Evolutionary conservation across 2,329 filamentous ascomycete species (phyloP).

Genomic region (Pseudocercospora musae): DNA sequence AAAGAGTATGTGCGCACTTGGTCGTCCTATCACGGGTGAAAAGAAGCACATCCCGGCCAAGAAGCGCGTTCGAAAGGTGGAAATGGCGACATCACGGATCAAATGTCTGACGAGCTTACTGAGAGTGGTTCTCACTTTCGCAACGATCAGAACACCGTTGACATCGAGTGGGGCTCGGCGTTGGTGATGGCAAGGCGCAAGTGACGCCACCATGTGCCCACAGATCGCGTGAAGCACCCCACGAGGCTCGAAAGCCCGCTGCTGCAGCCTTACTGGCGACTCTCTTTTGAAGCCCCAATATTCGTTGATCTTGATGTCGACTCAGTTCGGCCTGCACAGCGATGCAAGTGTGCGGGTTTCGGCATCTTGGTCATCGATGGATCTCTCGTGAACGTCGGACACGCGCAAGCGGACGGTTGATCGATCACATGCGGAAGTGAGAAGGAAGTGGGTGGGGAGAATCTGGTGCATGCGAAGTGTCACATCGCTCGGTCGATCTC

Average conservation of each 20-base stretch:
- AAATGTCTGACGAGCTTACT: slow-evolving; percentile 59
- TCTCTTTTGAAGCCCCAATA: background rate
- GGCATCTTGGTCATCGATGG: background rate
- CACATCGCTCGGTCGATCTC: background rate
- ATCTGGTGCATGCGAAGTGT: background rate
- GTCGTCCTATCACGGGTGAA: slow-evolving; percentile 59
- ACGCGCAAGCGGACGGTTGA: background rate
- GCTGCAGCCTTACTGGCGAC: background rate
- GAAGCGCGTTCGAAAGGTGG: slow-evolving; percentile 54
- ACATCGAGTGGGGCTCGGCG: slow-evolving; percentile 60
- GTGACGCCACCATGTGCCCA: background rate
- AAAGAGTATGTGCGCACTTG: slow-evolving; percentile 62
- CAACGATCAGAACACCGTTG: slow-evolving; percentile 49
- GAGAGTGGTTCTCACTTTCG: slow-evolving; percentile 52
- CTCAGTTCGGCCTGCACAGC: too few species aligned
- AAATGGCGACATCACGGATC: slow-evolving; percentile 59
- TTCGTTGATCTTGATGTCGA: background rate
- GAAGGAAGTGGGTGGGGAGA: background rate
- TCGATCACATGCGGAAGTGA: background rate
- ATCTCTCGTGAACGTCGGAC: background rate
- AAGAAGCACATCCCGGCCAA: slow-evolving; percentile 51
- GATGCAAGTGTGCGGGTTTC: too few species aligned
- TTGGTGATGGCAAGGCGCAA: slow-evolving; percentile 55
- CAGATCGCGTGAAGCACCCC: background rate
- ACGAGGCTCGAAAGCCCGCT: background rate